Base-by-base conservation (phyloP, 2,329 filamentous ascomycete genomes). In the Didymella glomerata region DNA sequence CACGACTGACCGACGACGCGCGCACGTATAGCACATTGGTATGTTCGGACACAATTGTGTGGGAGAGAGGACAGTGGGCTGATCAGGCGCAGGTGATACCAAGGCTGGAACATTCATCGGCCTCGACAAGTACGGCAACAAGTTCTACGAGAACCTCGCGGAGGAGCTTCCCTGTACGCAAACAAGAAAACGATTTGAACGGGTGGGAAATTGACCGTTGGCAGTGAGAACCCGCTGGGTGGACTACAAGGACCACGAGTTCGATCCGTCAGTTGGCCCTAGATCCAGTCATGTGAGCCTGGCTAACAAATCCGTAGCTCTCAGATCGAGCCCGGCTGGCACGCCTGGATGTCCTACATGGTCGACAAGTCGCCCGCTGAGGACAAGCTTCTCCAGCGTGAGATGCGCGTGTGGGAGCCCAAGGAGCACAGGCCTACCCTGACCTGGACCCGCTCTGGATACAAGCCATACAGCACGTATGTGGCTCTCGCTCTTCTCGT, bases 251-350 rank as follows among this genome's bases (percentile, higher is more conserved):
- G 85, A 91, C 79, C 84, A 91, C 71, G 92, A 98, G 79, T 91
- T 85, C 76, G 91, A 95, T 72, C 83, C 91, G 86, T 90, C 83
- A 70, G 86, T 76, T 40, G 34, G 28, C 20, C 25, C 24, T n/a
- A 13, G 20, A 28, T 13, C 16, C 10, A 22, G 34, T 25, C 24
- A 27, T 20, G 20, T 18, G 13, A 46, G 22, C 25, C n/a, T 22
- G 20, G 62, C 78, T 80, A 78, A 86, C 69, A 3, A 22, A 73
- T 68, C 45, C 40, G 60, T 66, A 90, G 88, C 63, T 86, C 87
- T 59, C 92, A 97, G 54, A 91, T 97, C 71, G 94, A 98, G 80
- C 93, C 94, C 49, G 91, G 94, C 79, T 99, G 95, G 95, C 95
- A 98, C 81, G 92, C 91, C 28, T 99, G 95, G 95, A 93, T 99